Evolutionary conservation across 179 eudicot genomes (phyloP).

Genomic region (Carnegiea gigantea): DNA sequence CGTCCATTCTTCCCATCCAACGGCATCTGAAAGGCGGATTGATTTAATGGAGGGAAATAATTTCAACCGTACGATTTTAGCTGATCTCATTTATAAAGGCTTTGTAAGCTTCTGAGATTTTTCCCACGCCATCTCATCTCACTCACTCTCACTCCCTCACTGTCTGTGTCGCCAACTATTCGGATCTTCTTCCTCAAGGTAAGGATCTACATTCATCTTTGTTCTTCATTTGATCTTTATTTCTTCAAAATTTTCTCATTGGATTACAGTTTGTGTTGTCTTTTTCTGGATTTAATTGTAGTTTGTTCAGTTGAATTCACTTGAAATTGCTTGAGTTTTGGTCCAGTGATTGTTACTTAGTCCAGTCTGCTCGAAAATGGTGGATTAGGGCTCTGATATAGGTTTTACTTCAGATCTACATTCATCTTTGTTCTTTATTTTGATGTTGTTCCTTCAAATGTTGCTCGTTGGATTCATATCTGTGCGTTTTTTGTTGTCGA

Average conservation of each 20-base stretch:
- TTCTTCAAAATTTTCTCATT: neutral
- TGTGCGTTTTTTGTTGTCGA: neutral
- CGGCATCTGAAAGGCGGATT: neutral
- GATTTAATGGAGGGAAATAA: conserved; percentile 45
- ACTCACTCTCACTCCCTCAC: conserved; percentile 10
- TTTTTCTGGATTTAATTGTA: neutral
- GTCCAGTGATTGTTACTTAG: neutral
- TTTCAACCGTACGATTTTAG: conserved; percentile 33
- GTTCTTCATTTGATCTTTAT: neutral
- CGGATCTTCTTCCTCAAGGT: conserved; percentile 19
- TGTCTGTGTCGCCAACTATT: conserved; percentile 6
- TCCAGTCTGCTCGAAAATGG: neutral
- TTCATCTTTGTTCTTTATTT: neutral
- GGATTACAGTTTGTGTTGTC: neutral
- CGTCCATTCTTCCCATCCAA: conserved; percentile 8
- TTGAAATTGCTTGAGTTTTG: neutral
- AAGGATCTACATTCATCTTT: conserved; percentile 1
- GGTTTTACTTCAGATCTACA: neutral
- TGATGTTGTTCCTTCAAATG: neutral
- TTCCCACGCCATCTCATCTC: conserved; percentile 2
- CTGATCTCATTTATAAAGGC: conserved; percentile 25
- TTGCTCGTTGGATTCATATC: neutral
- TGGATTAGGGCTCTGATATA: neutral
- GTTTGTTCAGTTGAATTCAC: neutral
- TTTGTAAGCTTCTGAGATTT: neutral